Evolutionary conservation across 345 rosid genomes (phyloP).

Genomic region (Dipteronia dyeriana): DNA sequence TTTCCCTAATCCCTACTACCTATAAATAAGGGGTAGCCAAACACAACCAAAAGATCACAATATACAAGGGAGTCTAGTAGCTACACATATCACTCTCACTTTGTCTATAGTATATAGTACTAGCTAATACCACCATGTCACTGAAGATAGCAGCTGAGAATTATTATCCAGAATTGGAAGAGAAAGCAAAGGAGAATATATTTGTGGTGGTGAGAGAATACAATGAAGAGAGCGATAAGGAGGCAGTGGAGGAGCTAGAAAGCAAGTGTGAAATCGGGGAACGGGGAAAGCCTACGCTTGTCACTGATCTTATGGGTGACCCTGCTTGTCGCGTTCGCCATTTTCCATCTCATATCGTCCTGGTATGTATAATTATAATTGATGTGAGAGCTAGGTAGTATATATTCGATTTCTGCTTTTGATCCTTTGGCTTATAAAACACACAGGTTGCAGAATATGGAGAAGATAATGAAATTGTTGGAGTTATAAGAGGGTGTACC

Average conservation of each 20-base stretch:
- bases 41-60: neutral
- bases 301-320: slow-evolving; percentile 77
- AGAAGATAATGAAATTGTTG: slow-evolving; percentile 50
- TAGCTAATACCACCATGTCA: slow-evolving; percentile 27
- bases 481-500: slow-evolving; percentile 68
- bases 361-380: slow-evolving; percentile 37
- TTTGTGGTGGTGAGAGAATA: slow-evolving; percentile 61
- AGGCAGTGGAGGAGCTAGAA: slow-evolving; percentile 67
- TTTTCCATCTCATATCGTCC: slow-evolving; percentile 55
- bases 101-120: neutral
- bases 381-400: too few relatives aligned
- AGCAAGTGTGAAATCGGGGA: slow-evolving; percentile 54
- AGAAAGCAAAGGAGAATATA: neutral
- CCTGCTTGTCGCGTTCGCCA: slow-evolving; percentile 73
- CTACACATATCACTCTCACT: neutral
- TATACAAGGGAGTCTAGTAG: neutral
- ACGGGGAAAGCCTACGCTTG: slow-evolving; percentile 51
- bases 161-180: neutral
- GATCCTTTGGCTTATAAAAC: neutral
- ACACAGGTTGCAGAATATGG: slow-evolving; percentile 72
- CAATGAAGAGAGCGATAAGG: slow-evolving; percentile 57
- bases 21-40: neutral
- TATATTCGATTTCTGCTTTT: too few relatives aligned
- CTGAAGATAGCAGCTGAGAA: slow-evolving; percentile 37
- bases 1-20: neutral